phyloP scores from a whole-genome alignment of 352 stramenopile species.

The Phytophthora brassicae region DNA sequence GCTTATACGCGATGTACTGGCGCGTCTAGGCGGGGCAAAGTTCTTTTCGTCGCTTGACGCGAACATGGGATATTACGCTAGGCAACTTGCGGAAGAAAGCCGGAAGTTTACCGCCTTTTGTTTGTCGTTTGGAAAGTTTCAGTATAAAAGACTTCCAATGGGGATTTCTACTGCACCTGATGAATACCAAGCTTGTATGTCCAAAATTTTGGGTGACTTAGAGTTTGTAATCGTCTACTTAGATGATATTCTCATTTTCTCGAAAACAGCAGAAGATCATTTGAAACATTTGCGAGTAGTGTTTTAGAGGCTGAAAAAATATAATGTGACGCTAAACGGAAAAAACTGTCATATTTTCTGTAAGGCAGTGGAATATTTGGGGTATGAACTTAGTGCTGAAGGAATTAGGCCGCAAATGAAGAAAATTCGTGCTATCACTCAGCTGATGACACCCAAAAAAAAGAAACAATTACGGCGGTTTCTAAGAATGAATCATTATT shows the following conservation, averaged over 20 bases:
- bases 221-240: too few species aligned
- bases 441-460: neutral
- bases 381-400: neutral
- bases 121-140: neutral
- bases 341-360: slow-evolving; percentile 10
- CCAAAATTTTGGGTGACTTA: slow-evolving; percentile 1
- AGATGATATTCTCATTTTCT: too few species aligned
- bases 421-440: neutral
- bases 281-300: slow-evolving; percentile 7
- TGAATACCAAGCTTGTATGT: slow-evolving; percentile 19
- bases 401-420: slow-evolving; percentile 12
- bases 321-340: slow-evolving; percentile 15
- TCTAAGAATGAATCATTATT: too few species aligned
- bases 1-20: neutral
- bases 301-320: neutral
- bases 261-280: slow-evolving; percentile 4
- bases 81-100: neutral
- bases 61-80: neutral
- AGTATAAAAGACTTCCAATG: slow-evolving; percentile 8
- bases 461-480: slow-evolving; percentile 4
- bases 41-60: neutral
- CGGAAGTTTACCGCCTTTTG: neutral
- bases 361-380: neutral
- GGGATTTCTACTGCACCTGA: slow-evolving; percentile 12
- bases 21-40: neutral